Evolutionary conservation across 768 basidiomycete genomes (phyloP).

Genomic region (Termitomyces heimii): DNA sequence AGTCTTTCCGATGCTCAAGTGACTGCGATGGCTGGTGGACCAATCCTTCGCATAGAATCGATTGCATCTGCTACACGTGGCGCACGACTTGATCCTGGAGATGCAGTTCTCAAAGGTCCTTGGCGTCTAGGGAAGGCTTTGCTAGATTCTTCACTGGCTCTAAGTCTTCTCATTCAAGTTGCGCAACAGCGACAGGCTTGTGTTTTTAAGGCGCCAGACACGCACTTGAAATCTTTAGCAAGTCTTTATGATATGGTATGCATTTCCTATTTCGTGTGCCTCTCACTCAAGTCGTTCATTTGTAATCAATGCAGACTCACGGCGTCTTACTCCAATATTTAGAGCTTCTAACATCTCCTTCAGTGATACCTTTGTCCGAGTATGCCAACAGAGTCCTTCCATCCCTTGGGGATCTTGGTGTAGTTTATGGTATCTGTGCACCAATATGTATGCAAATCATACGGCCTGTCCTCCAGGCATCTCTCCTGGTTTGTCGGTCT

Average conservation of each 20-base stretch:
- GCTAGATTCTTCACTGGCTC: conserved; percentile 66
- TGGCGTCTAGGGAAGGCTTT: conserved; percentile 60
- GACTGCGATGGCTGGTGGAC: conserved; percentile 86
- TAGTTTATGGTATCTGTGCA: conserved; percentile 73
- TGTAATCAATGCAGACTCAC: conserved; percentile 56
- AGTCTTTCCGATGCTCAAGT: conserved; percentile 88
- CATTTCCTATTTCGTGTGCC: conserved; percentile 8
- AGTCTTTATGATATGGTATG: conserved; percentile 86
- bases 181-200: conserved; percentile 89
- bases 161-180: conserved; percentile 87
- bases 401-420: conserved; percentile 63
- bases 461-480: conserved; percentile 69
- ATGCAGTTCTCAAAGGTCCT: conserved; percentile 60
- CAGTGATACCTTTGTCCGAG: conserved; percentile 60
- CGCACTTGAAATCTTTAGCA: conserved; percentile 81
- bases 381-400: conserved; percentile 76
- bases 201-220: conserved; percentile 65
- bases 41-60: conserved; percentile 80
- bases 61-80: conserved; percentile 77
- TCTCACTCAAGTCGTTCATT: conserved; percentile 3
- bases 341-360: conserved; percentile 75
- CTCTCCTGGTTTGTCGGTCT: conserved; percentile 47
- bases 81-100: conserved; percentile 61
- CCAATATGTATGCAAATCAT: conserved; percentile 93
- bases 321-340: conserved; percentile 90